phyloP scores from a whole-genome alignment of 306 rosid genomes.

The Glycine tomentella region DNA sequence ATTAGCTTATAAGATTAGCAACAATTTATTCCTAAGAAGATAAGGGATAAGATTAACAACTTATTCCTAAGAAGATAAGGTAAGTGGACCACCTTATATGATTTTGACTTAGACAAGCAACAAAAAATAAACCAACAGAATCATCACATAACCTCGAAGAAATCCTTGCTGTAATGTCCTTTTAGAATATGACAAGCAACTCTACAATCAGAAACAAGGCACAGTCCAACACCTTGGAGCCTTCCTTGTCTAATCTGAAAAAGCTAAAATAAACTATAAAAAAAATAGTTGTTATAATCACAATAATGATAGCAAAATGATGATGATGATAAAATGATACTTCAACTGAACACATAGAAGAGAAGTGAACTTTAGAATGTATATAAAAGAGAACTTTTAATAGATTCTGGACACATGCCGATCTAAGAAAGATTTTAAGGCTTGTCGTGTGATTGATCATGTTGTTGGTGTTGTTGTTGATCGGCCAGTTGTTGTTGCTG shows the following conservation, averaged over 20 bases:
- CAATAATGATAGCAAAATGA: background rate
- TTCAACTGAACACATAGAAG: background rate
- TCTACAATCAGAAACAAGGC: slow-evolving; percentile 85
- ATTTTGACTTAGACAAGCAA: too few relatives aligned
- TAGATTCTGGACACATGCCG: slow-evolving; percentile 56
- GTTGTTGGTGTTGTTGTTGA: too few relatives aligned
- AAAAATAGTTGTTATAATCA: background rate
- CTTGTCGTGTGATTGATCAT: too few relatives aligned
- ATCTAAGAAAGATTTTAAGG: slow-evolving; percentile 81
- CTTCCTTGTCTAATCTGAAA: slow-evolving; percentile 83
- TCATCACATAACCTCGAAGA: slow-evolving; percentile 68
- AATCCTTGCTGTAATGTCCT: slow-evolving; percentile 90
- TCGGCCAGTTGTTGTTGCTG: too few relatives aligned
- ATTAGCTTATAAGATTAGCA: too few relatives aligned
- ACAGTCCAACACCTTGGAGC: slow-evolving; percentile 80
- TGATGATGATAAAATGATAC: background rate
- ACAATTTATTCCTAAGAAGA: too few relatives aligned
- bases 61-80: too few relatives aligned
- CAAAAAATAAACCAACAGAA: too few relatives aligned
- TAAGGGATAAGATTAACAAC: too few relatives aligned
- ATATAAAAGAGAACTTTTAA: slow-evolving; percentile 16
- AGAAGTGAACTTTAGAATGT: background rate
- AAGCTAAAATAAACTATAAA: slow-evolving; percentile 18
- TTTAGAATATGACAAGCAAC: slow-evolving; percentile 73
- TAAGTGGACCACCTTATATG: too few relatives aligned